Conservation (phyloP, 2,329 filamentous ascomycete species). For the Didymella exigua region DNA sequence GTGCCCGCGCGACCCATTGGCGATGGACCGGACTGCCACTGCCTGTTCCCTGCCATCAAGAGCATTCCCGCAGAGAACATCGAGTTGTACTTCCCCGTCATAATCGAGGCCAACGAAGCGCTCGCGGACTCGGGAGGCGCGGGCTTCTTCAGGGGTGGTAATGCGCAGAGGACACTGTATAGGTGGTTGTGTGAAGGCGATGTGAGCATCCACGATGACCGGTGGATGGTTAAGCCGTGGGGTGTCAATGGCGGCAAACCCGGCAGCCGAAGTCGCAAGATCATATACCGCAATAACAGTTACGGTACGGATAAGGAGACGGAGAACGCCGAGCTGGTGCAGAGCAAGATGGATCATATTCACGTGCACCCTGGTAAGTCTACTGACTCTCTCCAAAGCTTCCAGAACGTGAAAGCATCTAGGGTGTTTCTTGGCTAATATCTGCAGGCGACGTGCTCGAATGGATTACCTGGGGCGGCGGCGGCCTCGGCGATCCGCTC, state of each 20-base stretch:
- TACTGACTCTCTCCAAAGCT: too few species aligned
- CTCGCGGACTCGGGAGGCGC: slow-evolving; percentile 57
- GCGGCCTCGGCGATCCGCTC: slow-evolving; percentile 56
- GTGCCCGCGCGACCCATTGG: slow-evolving; percentile 56
- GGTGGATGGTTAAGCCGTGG: slow-evolving; percentile 59
- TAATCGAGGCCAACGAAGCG: slow-evolving; percentile 57
- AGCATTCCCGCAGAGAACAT: slow-evolving; percentile 57
- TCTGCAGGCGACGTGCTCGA: slow-evolving; percentile 54
- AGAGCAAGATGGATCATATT: slow-evolving; percentile 57
- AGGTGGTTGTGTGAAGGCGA: slow-evolving; percentile 55
- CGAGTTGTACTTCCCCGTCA: slow-evolving; percentile 56
- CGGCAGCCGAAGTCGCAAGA: slow-evolving; percentile 52
- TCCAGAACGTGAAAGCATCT: background rate
- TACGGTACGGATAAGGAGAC: slow-evolving; percentile 42
- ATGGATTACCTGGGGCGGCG: slow-evolving; percentile 59
- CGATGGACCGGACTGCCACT: slow-evolving; percentile 58
- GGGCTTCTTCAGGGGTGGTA: slow-evolving; percentile 56
- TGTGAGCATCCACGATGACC: slow-evolving; percentile 56
- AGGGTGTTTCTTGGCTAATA: background rate
- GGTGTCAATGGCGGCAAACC: slow-evolving; percentile 56
- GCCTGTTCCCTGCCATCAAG: slow-evolving; percentile 58
- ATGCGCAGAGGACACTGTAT: slow-evolving; percentile 56
- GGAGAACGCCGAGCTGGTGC: slow-evolving; percentile 46
- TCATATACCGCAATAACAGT: slow-evolving; percentile 51
- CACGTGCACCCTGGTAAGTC: slow-evolving; percentile 49